phyloP scores from a whole-genome alignment of 2,329 filamentous ascomycete species.

The Nemania sp. region DNA sequence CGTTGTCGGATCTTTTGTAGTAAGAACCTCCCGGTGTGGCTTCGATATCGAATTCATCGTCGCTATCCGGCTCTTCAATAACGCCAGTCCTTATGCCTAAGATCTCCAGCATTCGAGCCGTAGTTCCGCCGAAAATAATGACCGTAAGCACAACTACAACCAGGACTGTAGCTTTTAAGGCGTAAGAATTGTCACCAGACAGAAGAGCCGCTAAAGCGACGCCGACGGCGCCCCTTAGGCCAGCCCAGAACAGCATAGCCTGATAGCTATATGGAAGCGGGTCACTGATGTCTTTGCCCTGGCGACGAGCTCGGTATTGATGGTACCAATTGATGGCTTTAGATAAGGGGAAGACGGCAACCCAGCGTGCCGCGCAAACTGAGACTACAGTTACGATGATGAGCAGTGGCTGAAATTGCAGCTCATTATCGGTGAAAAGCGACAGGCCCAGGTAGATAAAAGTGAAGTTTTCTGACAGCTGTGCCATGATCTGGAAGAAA shows the following conservation, averaged over 20 bases:
- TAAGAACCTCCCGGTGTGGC: constrained; percentile 71
- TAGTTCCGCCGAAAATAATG: constrained; percentile 98
- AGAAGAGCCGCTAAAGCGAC: constrained; percentile 91
- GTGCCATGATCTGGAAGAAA: constrained; percentile 90
- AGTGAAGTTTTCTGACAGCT: constrained; percentile 98
- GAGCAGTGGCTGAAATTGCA: constrained; percentile 91
- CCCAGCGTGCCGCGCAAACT: constrained; percentile 89
- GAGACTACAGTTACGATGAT: constrained; percentile 91
- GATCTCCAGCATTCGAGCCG: constrained; percentile 96
- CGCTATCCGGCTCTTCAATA: constrained; percentile 94
- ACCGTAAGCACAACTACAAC: constrained; percentile 97
- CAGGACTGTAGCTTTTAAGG: constrained; percentile 90
- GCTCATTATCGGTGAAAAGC: constrained; percentile 84
- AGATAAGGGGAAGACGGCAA: constrained; percentile 92
- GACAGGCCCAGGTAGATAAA: constrained; percentile 98
- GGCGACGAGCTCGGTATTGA: constrained; percentile 77
- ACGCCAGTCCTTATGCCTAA: constrained; percentile 95
- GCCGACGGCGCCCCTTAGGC: constrained; percentile 90
- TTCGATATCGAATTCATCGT: constrained; percentile 98
- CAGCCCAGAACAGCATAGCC: constrained; percentile 99
- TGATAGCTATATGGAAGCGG: constrained; percentile 95
- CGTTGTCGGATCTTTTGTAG: constrained; percentile 76
- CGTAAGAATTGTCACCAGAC: constrained; percentile 77
- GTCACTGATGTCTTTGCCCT: constrained; percentile 75
- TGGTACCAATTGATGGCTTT: constrained; percentile 90